Evolutionary conservation across 164 flowering plant genomes (phyloP), one percentile per base, ranked within the genome.

Genomic region (Cinnamomum micranthum): DNA sequence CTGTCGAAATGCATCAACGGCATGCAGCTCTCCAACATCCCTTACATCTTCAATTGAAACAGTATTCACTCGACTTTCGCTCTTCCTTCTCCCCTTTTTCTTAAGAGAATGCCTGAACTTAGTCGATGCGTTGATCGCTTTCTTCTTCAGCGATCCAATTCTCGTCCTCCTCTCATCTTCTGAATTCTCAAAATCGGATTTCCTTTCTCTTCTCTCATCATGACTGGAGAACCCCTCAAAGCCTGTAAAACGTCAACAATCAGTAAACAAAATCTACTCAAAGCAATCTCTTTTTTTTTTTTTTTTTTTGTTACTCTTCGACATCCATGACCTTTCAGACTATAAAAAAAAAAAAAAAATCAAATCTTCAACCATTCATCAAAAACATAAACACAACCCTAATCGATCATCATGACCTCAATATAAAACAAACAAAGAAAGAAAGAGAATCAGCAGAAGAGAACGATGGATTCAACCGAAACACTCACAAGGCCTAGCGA

Each of bases 151-250:
- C 33, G 88, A 82, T 50, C 93, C 90, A 70, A 89, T 94, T 83
- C 88, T 91, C 4, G 93, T 86, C 73, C 90, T 87, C 82, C 95
- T 91, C 73, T 94, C 98, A 85, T 94, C 98, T 81, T 94, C 98
- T 23, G 97, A 92, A 77, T 81, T 87, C 73, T 92, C 98, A 86
- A 87, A 88, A 77, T 93, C 98, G 74, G 98, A 93, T 79, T 85
- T 91, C 78, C 93, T 86, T 69, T 93, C 97, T 77, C 88, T 87
- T 85, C 86, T 87, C 80, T 86, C 97, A 50, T 92, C 97, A 72
- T 82, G 79, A 65, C 83, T 73, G 50, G 83, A 85, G 27, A 65
- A 80, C 6, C 89, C 90, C 58, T 90, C 92, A 82, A 87, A 85
- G 73, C 89, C 94, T 88, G 77, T 58, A 52, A 28, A 27, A 31